phyloP scores from a whole-genome alignment of 257 asterid genomes.

The Nicotiana tomentosiformis region DNA sequence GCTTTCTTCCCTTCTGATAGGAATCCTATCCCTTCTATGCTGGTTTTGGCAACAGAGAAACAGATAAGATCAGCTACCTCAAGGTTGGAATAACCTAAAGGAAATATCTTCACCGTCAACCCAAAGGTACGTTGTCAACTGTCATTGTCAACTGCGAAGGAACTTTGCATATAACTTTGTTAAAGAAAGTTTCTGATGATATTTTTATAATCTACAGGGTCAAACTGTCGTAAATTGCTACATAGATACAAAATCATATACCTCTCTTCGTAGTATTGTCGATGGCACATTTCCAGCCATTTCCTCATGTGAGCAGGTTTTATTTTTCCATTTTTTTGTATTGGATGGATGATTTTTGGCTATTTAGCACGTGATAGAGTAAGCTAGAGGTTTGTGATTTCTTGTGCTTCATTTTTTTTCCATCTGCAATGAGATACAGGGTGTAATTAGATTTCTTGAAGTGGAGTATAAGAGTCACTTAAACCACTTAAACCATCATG shows the following conservation, averaged over 20 bases:
- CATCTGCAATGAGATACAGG: not conserved
- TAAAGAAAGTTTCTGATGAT: constrained; percentile 5
- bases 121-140: constrained; percentile 51
- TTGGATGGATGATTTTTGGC: not conserved
- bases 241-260: constrained; percentile 54
- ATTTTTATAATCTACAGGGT: constrained; percentile 35
- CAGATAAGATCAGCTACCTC: constrained; percentile 72
- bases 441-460: not conserved
- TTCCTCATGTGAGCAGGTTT: constrained; percentile 51
- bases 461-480: not conserved
- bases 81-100: constrained; percentile 71
- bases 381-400: not conserved
- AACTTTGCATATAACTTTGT: not conserved
- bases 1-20: constrained; percentile 72
- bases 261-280: constrained; percentile 49
- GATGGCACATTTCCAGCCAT: constrained; percentile 59
- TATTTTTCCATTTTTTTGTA: not conserved
- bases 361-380: not conserved
- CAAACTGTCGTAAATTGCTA: constrained; percentile 56
- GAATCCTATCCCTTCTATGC: constrained; percentile 81
- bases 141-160: not conserved
- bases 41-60: constrained; percentile 79
- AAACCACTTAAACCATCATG: not conserved
- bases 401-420: not conserved
- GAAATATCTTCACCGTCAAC: constrained; percentile 68